Base-by-base conservation (phyloP, 2,329 filamentous ascomycete species). In the Seiridium cupressi region DNA sequence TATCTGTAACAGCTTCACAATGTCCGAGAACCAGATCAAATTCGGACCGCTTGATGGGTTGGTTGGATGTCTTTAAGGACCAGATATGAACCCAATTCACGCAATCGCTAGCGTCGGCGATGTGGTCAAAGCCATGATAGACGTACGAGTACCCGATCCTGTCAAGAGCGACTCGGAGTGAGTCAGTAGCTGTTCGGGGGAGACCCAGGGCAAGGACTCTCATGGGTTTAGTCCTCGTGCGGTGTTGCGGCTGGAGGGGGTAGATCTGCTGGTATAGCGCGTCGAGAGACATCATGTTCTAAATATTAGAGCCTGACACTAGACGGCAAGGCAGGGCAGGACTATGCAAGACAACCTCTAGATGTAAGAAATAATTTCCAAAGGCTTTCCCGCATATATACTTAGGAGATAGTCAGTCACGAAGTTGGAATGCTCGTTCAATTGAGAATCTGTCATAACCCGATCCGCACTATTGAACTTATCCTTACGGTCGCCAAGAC, bases 1-100 rank as follows among this genome's bases (percentile, higher is more conserved):
- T 44, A 42, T 56, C 54, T 9, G 11, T 56, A 26, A 56, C 54
- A 4, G 54, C 54, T 18, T 56, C 42, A 18, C 54, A 56, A 42
- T 56, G 40, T 32, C 54, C 31, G 26, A 47, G n/a, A n/a, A 46
- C 18, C 18, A 9, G 26, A 10, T 56, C 40, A 8, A 46, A 35
- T 4, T 46, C 54, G 26, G 40, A 18, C 9, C 40, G 36, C 36
- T 13, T 10, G 54, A 56, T 46, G 26, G 40, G 42, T 9, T 56
- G 36, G 18, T 34, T 13, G 4, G 54, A 11, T 18, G 13, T 11
- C 42, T 44, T 44, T 11, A 44, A 18, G 3, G 42, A n/a, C 42
- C 42, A 44, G 42, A 44, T 8, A 11, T 44, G 42, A 10, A 44
- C 42, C 42, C 42, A 44, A 18, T 44, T 44, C 11, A 44, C 42